Evolutionary conservation across 371 early-diverging fungal genomes (phyloP).

Genomic region (Mucor piriformis): DNA sequence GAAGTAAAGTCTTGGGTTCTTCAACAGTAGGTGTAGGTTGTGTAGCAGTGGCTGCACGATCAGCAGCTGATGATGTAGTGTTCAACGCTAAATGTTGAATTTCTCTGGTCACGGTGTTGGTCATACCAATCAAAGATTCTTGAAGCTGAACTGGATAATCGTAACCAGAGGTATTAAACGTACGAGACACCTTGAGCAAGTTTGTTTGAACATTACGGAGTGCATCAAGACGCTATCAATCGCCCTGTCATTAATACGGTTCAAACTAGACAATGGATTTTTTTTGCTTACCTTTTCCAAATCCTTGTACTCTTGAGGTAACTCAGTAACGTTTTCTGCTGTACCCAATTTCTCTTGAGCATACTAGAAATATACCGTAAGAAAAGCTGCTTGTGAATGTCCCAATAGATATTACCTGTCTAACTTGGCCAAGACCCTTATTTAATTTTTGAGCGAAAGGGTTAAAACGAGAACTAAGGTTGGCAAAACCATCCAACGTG

Average conservation of each 20-base stretch:
- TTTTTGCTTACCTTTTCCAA: constrained; percentile 67
- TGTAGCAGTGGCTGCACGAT: constrained; percentile 31
- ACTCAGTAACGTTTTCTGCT: constrained; percentile 80
- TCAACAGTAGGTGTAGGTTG: background rate
- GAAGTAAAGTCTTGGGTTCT: constrained; percentile 65
- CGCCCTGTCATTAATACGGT: background rate
- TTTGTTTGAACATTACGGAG: constrained; percentile 64
- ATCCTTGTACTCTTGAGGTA: constrained; percentile 87
- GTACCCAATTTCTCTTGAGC: constrained; percentile 86
- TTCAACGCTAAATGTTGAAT: constrained; percentile 65
- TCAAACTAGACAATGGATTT: background rate
- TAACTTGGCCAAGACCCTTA: constrained; percentile 77
- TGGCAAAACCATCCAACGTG: constrained; percentile 67
- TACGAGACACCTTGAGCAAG: constrained; percentile 71
- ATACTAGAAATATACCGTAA: constrained; percentile 62
- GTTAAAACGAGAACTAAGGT: constrained; percentile 64
- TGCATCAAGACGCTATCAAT: constrained; percentile 61
- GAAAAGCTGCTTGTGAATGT: background rate
- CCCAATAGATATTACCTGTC: constrained; percentile 59
- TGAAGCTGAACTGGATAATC: constrained; percentile 78
- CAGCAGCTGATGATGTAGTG: constrained; percentile 50
- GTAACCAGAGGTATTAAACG: constrained; percentile 70
- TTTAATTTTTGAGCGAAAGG: constrained; percentile 76
- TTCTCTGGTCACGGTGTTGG: constrained; percentile 61
- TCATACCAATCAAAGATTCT: constrained; percentile 68